Evolutionary conservation across 805 yeast species (phyloP).

Genomic region (Yamadazyma paraphyllophila): DNA sequence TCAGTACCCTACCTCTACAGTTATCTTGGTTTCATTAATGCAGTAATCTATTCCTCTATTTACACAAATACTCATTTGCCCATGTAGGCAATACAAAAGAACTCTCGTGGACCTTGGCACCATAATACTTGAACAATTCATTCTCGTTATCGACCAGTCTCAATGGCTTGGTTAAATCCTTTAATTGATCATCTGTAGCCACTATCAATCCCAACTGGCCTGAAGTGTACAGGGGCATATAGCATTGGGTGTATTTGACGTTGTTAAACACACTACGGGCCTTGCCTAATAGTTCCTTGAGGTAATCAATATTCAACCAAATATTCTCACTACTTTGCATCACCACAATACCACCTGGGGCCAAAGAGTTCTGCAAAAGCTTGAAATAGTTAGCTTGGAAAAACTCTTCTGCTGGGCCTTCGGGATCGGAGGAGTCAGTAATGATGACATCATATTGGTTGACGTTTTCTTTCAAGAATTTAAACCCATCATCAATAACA

Average conservation of each 20-base stretch:
- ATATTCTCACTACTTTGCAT: conserved; percentile 78
- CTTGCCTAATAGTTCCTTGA: conserved; percentile 45
- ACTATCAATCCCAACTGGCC: conserved; percentile 83
- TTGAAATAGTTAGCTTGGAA: conserved; percentile 77
- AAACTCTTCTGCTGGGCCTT: conserved; percentile 91
- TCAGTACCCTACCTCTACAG: too few species aligned
- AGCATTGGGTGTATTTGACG: conserved; percentile 69
- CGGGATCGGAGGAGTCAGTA: conserved; percentile 93
- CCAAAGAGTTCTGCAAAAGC: conserved; percentile 61
- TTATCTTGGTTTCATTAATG: not conserved
- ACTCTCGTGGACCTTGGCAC: conserved; percentile 60
- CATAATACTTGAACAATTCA: conserved; percentile 61
- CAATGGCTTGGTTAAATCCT: conserved; percentile 49
- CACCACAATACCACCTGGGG: conserved; percentile 64
- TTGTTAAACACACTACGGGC: conserved; percentile 57
- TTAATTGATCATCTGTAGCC: conserved; percentile 55
- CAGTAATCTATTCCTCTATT: not conserved
- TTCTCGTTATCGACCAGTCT: conserved; percentile 42
- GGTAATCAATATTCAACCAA: conserved; percentile 64
- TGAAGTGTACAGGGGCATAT: conserved; percentile 84
- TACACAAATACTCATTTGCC: conserved; percentile 34
- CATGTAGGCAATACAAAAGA: conserved; percentile 79
- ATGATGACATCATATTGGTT: conserved; percentile 75
- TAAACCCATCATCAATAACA: conserved; percentile 78
- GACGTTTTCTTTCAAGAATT: conserved; percentile 50